Percentiles rank a stretch among this genome's conserved stretches.
Conservation (phyloP, 140 eudicot species). For the Erigeron philadelphicus region DNA sequence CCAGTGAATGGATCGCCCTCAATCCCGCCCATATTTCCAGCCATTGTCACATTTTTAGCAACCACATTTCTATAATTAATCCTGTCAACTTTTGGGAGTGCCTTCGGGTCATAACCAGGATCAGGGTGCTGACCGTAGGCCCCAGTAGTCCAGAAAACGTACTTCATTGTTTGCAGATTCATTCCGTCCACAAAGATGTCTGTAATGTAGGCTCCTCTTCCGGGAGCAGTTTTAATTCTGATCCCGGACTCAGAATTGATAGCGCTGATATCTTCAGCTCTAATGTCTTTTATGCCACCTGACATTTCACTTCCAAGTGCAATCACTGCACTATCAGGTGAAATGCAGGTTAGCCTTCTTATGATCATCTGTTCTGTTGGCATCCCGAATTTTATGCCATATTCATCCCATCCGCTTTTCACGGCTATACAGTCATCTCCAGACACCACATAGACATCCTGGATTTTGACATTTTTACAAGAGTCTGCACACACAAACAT, state of each 20-base stretch:
- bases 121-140: constrained; percentile 65
- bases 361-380: constrained; percentile 58
- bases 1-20: constrained; percentile 48
- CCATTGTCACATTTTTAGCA: constrained; percentile 49
- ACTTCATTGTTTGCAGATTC: constrained; percentile 52
- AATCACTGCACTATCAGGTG: constrained; percentile 69
- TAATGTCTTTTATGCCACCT: constrained; percentile 63
- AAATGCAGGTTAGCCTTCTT: constrained; percentile 55
- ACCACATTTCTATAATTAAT: constrained; percentile 43
- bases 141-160: constrained; percentile 66
- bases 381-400: constrained; percentile 54
- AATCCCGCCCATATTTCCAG: constrained; percentile 54
- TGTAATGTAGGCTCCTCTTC: constrained; percentile 64
- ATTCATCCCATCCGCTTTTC: constrained; percentile 82
- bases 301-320: constrained; percentile 93
- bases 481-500: constrained; percentile 46
- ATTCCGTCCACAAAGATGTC: constrained; percentile 56
- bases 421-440: constrained; percentile 82
- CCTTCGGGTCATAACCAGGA: constrained; percentile 46
- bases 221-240: constrained; percentile 61
- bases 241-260: constrained; percentile 58
- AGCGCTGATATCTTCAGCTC: constrained; percentile 64
- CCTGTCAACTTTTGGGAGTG: constrained; percentile 44
- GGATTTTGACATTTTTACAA: constrained; percentile 56
- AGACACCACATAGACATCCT: constrained; percentile 57